Evolutionary conservation across 2,329 filamentous ascomycete species (phyloP), one percentile per base, ranked within the genome.

Genomic region (Seiridium unicorne): DNA sequence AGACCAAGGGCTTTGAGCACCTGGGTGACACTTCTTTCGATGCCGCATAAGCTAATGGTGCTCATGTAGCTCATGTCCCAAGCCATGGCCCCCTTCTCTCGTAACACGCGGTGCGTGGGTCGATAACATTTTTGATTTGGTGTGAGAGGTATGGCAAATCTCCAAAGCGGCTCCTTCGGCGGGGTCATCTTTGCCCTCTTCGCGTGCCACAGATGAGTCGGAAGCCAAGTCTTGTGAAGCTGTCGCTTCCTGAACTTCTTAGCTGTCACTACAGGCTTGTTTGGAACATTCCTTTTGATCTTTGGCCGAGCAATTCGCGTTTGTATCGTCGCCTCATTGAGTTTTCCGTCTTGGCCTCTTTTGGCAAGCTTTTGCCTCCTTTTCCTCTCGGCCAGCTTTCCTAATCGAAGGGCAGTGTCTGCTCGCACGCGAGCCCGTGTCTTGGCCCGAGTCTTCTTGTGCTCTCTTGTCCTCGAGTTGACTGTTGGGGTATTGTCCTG

Each of bases 1-100:
- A 92, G 74, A 1, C 90, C 88, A 2, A 97, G 67, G 4, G 80
- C 81, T 68, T 80, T 86, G 40, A 98, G 72, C 8, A 94, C 79
- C 44, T 84, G 83, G 59, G 87, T 79, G 46, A 97, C 77, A 57
- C 88, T 88, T 36, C 78, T 74, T 46, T 85, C 78, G 11, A 80
- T 77, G 0, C 93, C 95, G 65, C 89, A 88, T 3, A 98, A 72
- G 11, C 89, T 84, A 64, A 98, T 89, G 1, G 92, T 97, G 66
- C 91, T 91, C 79, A 95, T 90, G 72, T 97, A 99, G 72, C 93
- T 98, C 80, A 87, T 91, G 75, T 99, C 95, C 93, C 94, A 98
- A 1, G 88, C 88, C 48, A 98, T 81, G 31, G 89, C 89, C 4
- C 95, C 93, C 64, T 89, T 86, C 57, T 89, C 83, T 35, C 88